A percentile compares a stretch with the other conserved stretches of the same genome.
Evolutionary conservation across 2,329 filamentous ascomycete species (phyloP).

Genomic region (Capronia coronata): DNA sequence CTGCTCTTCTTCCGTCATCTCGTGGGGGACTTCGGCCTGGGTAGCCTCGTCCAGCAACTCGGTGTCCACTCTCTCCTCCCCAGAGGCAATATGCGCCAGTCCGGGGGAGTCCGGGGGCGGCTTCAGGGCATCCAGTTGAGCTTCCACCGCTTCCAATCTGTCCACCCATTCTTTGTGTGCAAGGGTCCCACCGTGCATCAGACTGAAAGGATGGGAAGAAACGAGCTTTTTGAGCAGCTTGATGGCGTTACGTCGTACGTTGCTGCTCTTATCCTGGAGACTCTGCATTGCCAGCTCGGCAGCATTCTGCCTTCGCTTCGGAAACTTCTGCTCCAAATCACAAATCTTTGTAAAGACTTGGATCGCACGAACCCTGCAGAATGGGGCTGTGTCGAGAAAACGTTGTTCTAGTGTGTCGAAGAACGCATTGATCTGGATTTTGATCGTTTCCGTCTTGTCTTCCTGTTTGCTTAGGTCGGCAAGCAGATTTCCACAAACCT

Average conservation of each 20-base stretch:
- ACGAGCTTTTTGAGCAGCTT: conserved; percentile 83
- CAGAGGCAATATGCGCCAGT: conserved; percentile 57
- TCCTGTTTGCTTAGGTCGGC: conserved; percentile 83
- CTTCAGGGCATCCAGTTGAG: conserved; percentile 72
- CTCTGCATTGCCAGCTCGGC: conserved; percentile 83
- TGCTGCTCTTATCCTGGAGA: conserved; percentile 95
- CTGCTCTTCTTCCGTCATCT: conserved; percentile 75
- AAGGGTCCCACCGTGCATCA: conserved; percentile 83
- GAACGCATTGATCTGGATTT: conserved; percentile 91
- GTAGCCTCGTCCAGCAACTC: conserved; percentile 83
- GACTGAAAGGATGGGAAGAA: conserved; percentile 87
- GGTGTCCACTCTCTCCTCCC: conserved; percentile 66
- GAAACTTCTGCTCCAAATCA: conserved; percentile 92
- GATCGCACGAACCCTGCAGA: conserved; percentile 83
- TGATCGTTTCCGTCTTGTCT: conserved; percentile 85
- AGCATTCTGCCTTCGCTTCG: conserved; percentile 79
- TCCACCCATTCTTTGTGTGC: conserved; percentile 78
- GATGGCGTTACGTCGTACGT: conserved; percentile 89
- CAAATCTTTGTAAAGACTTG: conserved; percentile 91
- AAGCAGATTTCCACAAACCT: conserved; percentile 95
- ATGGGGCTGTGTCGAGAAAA: conserved; percentile 93
- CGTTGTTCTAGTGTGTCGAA: conserved; percentile 95
- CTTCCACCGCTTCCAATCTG: conserved; percentile 73
- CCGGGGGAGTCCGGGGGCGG: conserved; percentile 69
- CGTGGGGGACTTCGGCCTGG: conserved; percentile 63